Conservation (phyloP, 2,329 filamentous ascomycete genomes). For the Ophioceras dolichostomum region DNA sequence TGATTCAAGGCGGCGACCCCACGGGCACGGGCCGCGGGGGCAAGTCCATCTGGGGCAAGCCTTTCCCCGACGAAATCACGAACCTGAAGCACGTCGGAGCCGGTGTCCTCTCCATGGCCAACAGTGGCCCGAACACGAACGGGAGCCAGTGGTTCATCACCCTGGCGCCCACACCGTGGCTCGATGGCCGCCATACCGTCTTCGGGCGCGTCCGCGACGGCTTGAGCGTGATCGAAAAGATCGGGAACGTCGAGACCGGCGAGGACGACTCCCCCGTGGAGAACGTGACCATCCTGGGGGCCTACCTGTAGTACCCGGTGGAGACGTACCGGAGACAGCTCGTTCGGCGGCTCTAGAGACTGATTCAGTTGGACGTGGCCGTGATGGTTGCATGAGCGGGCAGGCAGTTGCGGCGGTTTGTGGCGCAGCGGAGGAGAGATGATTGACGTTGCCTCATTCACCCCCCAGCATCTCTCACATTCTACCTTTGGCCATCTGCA, state of each 20-base stretch:
- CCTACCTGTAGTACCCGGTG: too few relatives aligned
- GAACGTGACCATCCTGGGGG: conserved; percentile 69
- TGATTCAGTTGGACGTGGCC: too few relatives aligned
- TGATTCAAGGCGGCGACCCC: conserved; percentile 91
- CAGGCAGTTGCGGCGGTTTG: too few relatives aligned
- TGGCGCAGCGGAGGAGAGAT: too few relatives aligned
- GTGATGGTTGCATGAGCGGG: too few relatives aligned
- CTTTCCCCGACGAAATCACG: conserved; percentile 83
- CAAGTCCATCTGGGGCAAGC: conserved; percentile 79
- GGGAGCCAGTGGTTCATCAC: conserved; percentile 96
- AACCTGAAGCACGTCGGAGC: conserved; percentile 83
- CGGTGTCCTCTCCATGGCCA: conserved; percentile 93
- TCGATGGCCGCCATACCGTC: conserved; percentile 95
- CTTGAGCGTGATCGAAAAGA: conserved; percentile 70
- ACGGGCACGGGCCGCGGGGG: conserved; percentile 89
- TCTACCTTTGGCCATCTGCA: too few relatives aligned
- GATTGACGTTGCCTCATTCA: too few relatives aligned
- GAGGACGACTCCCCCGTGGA: conserved; percentile 68
- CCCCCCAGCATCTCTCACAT: too few relatives aligned
- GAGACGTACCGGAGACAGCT: too few relatives aligned
- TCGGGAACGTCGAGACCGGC: conserved; percentile 80
- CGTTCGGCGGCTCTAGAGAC: too few relatives aligned
- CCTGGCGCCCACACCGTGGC: conserved; percentile 84
- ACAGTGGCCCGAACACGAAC: conserved; percentile 85
- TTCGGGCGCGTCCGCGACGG: conserved; percentile 84